These are phyloP conservation scores for Neofusicoccum laricinum DNA, from an alignment of 2,329 filamentous ascomycete species.

Conservation along the genomic window DNA sequence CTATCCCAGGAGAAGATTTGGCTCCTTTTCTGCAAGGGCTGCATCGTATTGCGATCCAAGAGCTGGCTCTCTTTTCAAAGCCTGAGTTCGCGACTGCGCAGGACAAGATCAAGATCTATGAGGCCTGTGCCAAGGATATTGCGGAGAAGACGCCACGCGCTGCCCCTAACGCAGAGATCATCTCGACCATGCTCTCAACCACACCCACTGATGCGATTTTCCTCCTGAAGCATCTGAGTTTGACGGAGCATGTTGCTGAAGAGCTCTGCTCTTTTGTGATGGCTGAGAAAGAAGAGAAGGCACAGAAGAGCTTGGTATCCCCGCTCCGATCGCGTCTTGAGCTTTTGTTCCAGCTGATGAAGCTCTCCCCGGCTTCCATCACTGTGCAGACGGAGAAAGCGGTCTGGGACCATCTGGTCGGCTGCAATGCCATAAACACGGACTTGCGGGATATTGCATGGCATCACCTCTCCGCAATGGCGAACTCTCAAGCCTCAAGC, in stretches of 20 bases:
- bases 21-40: constrained; percentile 60
- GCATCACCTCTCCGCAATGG: constrained; percentile 58
- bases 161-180: constrained; percentile 69
- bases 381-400: constrained; percentile 58
- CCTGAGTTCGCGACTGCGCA: constrained; percentile 49
- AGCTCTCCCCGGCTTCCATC: constrained; percentile 60
- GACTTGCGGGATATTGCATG: constrained; percentile 67
- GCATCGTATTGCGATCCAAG: constrained; percentile 60
- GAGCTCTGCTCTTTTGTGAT: constrained; percentile 38
- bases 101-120: constrained; percentile 62
- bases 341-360: constrained; percentile 58
- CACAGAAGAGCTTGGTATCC: constrained; percentile 18
- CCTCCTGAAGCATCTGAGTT: constrained; percentile 26
- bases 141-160: constrained; percentile 60
- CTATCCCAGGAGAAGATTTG: constrained; percentile 55
- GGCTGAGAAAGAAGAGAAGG: constrained; percentile 20
- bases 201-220: constrained; percentile 21
- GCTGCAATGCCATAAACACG: constrained; percentile 56
- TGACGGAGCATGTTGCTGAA: constrained; percentile 33
- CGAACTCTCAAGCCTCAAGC: constrained; percentile 27
- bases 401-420: constrained; percentile 73
- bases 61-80: constrained; percentile 61
- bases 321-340: constrained; percentile 46
- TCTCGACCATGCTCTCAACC: constrained; percentile 21
- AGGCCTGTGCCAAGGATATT: constrained; percentile 67